Conservation (phyloP, 75 land plant species). For the Ceratopteris richardii region DNA sequence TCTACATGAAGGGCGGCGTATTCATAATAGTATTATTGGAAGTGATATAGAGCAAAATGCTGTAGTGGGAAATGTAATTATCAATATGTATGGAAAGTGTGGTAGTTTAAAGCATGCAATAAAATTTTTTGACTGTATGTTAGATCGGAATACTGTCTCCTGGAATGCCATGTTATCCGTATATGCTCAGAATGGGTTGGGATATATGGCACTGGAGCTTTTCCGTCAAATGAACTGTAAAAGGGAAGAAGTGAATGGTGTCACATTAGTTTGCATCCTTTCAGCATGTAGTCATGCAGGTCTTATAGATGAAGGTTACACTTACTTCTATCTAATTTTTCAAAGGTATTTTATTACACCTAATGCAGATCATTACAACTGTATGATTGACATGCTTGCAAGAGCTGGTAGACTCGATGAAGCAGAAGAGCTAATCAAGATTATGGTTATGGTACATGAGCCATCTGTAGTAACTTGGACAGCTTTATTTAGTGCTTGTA, state of each 20-base stretch:
- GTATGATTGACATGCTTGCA: slow-evolving; percentile 57
- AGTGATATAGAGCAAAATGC: slow-evolving; percentile 30
- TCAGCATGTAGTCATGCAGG: slow-evolving; percentile 63
- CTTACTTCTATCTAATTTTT: slow-evolving; percentile 38
- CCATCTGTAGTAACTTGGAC: slow-evolving; percentile 55
- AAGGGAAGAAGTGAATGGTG: slow-evolving; percentile 34
- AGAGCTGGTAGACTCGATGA: slow-evolving; percentile 42
- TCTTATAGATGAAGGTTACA: slow-evolving; percentile 33
- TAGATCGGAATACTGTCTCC: slow-evolving; percentile 43
- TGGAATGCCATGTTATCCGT: slow-evolving; percentile 60
- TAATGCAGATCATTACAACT: slow-evolving; percentile 45
- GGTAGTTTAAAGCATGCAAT: slow-evolving; percentile 38
- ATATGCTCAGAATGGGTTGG: slow-evolving; percentile 55
- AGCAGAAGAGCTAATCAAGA: slow-evolving; percentile 38
- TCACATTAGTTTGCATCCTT: slow-evolving; percentile 57
- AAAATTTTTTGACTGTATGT: slow-evolving; percentile 28
- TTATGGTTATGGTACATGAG: slow-evolving; percentile 37
- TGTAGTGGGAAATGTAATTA: slow-evolving; percentile 33
- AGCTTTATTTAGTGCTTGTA: slow-evolving; percentile 47
- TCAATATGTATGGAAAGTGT: slow-evolving; percentile 56
- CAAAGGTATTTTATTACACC: slow-evolving; percentile 27
- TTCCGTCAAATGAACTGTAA: slow-evolving; percentile 34
- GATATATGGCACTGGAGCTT: slow-evolving; percentile 32
- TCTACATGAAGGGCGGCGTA: slow-evolving; percentile 43
- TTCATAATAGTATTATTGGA: slow-evolving; percentile 35